These are phyloP conservation scores for Plasmodium vinckei DNA, from an alignment of 169 alveolate species.

Conservation along the genomic window DNA sequence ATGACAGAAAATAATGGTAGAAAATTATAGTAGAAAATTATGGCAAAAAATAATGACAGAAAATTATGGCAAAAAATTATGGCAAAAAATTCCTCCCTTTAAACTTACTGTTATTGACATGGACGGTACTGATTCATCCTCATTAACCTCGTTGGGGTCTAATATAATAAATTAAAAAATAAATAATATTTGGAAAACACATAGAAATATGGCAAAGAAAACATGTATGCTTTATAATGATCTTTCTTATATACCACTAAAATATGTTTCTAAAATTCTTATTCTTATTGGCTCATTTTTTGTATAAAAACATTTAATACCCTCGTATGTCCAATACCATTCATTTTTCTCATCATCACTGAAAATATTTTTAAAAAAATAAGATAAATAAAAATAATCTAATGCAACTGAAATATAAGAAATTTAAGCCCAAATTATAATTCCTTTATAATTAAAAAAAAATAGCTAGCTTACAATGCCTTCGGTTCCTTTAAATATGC, in stretches of 20 bases:
- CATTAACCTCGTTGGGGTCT: slow-evolving; percentile 60
- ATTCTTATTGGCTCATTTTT: slow-evolving; percentile 52
- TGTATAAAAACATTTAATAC: slow-evolving; percentile 59
- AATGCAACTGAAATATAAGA: background rate
- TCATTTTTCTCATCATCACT: slow-evolving; percentile 61
- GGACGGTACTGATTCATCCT: slow-evolving; percentile 55
- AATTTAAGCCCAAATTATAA: too few relatives aligned
- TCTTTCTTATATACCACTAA: slow-evolving; percentile 38
- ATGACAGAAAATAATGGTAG: too few relatives aligned
- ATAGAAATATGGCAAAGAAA: background rate
- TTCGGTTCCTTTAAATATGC: slow-evolving; percentile 66
- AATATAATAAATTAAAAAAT: background rate
- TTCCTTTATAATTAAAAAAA: background rate
- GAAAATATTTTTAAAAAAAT: background rate
- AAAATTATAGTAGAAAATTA: too few relatives aligned
- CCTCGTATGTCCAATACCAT: slow-evolving; percentile 68
- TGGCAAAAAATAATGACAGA: too few relatives aligned
- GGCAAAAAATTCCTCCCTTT: too few relatives aligned
- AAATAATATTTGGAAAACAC: background rate
- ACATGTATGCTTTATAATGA: background rate
- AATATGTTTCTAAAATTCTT: slow-evolving; percentile 56
- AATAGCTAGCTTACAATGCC: slow-evolving; percentile 33
- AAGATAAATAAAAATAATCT: background rate
- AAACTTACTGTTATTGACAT: slow-evolving; percentile 72
- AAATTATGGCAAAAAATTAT: too few relatives aligned